phyloP scores from a whole-genome alignment of 148 eudicot species.

The Persicaria tinctoria region DNA sequence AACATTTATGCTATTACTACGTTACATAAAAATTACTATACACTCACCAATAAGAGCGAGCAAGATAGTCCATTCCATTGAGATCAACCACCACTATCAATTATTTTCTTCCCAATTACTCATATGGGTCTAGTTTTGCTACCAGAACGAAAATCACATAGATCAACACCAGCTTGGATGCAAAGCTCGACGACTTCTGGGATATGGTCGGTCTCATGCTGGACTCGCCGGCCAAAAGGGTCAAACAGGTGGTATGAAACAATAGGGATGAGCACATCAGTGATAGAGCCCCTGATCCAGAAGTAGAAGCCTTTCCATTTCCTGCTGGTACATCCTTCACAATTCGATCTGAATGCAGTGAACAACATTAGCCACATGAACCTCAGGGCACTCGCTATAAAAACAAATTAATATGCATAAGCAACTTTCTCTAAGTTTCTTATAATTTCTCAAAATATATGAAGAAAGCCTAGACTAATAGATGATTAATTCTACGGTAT shows the following conservation, averaged over 20 bases:
- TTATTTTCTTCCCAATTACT: conserved; percentile 69
- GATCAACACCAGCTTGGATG: conserved; percentile 91
- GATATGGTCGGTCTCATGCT: conserved; percentile 85
- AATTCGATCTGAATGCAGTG: conserved; percentile 66
- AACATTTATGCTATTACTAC: neutral
- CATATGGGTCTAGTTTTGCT: conserved; percentile 72
- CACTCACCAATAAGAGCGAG: neutral
- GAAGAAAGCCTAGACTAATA: neutral
- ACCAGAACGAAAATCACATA: conserved; percentile 76
- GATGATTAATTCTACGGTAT: neutral
- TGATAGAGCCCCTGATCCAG: conserved; percentile 87
- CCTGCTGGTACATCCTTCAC: conserved; percentile 50
- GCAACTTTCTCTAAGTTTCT: neutral
- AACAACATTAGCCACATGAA: conserved; percentile 57
- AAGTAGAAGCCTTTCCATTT: conserved; percentile 62
- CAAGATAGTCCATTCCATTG: neutral
- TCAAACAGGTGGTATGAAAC: conserved; percentile 88
- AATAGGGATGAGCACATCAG: conserved; percentile 70
- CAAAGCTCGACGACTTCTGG: conserved; percentile 96
- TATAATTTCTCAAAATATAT: neutral
- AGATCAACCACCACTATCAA: conserved; percentile 55
- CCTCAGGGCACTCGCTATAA: conserved; percentile 76
- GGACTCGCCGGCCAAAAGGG: conserved; percentile 79
- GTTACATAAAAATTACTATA: neutral
- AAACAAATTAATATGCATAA: neutral